Percentiles rank a stretch among this genome's conserved stretches.
Conservation (phyloP, 1,139 yeast species). For the Spencermartinsiella ligniputridi region DNA sequence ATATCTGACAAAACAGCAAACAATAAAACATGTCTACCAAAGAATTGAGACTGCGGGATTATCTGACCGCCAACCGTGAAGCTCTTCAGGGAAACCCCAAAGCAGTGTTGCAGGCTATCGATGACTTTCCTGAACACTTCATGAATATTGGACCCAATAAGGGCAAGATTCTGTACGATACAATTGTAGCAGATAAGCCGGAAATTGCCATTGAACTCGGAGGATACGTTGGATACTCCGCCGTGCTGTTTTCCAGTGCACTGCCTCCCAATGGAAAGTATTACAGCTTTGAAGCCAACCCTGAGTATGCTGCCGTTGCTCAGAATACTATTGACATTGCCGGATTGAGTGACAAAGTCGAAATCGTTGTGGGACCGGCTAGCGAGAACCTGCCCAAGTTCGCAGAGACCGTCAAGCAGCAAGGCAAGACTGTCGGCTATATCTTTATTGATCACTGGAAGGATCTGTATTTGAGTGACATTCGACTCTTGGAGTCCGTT, state of each 20-base stretch:
- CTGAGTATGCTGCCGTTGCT: slow-evolving; percentile 21
- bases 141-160: slow-evolving; percentile 2
- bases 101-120: slow-evolving; percentile 1
- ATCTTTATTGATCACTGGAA: slow-evolving; percentile 3
- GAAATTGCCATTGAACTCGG: slow-evolving; percentile 13
- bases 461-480: slow-evolving; percentile 1
- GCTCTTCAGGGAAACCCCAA: not conserved
- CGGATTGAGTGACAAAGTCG: slow-evolving; percentile 18
- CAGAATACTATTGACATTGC: slow-evolving; percentile 16
- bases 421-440: not conserved
- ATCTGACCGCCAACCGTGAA: not conserved
- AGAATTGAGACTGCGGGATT: not conserved
- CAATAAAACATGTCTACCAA: not conserved
- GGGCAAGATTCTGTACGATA: not conserved
- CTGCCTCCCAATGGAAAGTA: slow-evolving; percentile 18
- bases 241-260: slow-evolving; percentile 18
- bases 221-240: slow-evolving; percentile 21
- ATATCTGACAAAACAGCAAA: too few relatives aligned
- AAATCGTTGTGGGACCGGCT: slow-evolving; percentile 22
- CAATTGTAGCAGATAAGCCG: not conserved
- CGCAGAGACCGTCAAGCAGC: not conserved
- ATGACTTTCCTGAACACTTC: not conserved
- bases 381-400: slow-evolving; percentile 10
- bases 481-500: not conserved
- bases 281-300: slow-evolving; percentile 17